Base-by-base conservation (phyloP, 2,329 filamentous ascomycete species). In the Alternaria sp. region DNA sequence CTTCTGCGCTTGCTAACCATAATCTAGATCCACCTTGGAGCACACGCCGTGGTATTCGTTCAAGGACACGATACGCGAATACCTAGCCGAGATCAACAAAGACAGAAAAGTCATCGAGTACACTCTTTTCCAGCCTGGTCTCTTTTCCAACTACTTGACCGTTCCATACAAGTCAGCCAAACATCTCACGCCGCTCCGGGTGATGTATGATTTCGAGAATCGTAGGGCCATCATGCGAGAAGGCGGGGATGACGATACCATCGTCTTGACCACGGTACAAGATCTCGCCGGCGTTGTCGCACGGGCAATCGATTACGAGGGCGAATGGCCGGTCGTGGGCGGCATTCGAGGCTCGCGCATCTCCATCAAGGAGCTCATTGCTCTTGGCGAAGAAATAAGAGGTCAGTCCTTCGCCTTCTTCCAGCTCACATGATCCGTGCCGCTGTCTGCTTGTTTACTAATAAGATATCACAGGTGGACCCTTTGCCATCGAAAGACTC, bases 81-180 rank as follows among this genome's bases (percentile, higher is more conserved):
- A 88, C 66, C 78, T 89, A 0, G 61, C 77, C 43, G 72, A 85
- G 21, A 61, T 88, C 9, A 89, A 89, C 70, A 78, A 81, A 44
- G 74, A 84, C 21, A 73, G 75, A 23, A 82, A 83, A 63, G 78
- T 86, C 5, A 77, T 88, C 19, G 85, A 88, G 65, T 88, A 88
- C 69, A 82, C 75, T 0, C 72, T 87, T 0, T 87, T 88, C 59
- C 84, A 86, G 32, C 82, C 83, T 0, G 86, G 86, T 0, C 57
- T 86, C 0, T 86, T 87, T 67, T 64, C 83, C 3, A 79, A 88
- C 71, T 88, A 87, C 71, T 70, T 87, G n/a, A 82, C 83, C 0
- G 79, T 68, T 47, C 85, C 86, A 0, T 72, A 84, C 61, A 77
- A 79, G 56, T 82, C 85, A 0, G 68, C 82, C 10, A 84, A 81